These are phyloP conservation scores for Chaetomiaceae sp. DNA, from an alignment of 2,329 filamentous ascomycete genomes.

Conservation along the genomic window DNA sequence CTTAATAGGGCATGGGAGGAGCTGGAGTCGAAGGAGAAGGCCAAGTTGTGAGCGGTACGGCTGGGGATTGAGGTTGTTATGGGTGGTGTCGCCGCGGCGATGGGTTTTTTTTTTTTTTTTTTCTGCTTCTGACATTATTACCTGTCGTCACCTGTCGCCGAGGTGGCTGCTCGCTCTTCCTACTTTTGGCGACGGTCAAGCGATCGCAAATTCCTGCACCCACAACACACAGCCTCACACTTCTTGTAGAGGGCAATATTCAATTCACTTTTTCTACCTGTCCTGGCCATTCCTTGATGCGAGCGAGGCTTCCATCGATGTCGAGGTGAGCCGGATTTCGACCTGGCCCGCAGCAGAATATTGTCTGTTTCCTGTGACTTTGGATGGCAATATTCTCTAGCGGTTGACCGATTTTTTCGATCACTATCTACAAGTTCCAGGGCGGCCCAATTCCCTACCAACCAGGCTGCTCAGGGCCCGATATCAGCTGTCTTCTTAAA, in stretches of 20 bases:
- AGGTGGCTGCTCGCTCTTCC: not conserved
- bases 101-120: too few relatives aligned
- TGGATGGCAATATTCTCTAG: too few relatives aligned
- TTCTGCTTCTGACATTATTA: not conserved
- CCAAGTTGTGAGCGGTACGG: constrained; percentile 35
- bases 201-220: not conserved
- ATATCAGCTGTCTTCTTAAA: not conserved
- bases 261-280: not conserved
- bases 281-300: not conserved
- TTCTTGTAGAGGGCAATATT: not conserved
- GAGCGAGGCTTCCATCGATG: not conserved
- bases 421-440: too few relatives aligned
- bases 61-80: not conserved
- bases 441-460: too few relatives aligned
- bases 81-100: not conserved
- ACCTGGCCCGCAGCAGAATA: not conserved
- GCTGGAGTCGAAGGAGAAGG: constrained; percentile 46
- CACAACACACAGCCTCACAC: not conserved
- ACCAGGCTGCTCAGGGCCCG: too few relatives aligned
- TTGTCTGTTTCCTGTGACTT: too few relatives aligned
- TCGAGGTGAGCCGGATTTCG: not conserved
- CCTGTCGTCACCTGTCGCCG: not conserved
- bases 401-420: too few relatives aligned
- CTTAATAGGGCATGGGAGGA: constrained; percentile 68
- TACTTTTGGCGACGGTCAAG: not conserved